Evolutionary conservation across 352 stramenopile genomes (phyloP).

Genomic region (Phytophthora brassicae): DNA sequence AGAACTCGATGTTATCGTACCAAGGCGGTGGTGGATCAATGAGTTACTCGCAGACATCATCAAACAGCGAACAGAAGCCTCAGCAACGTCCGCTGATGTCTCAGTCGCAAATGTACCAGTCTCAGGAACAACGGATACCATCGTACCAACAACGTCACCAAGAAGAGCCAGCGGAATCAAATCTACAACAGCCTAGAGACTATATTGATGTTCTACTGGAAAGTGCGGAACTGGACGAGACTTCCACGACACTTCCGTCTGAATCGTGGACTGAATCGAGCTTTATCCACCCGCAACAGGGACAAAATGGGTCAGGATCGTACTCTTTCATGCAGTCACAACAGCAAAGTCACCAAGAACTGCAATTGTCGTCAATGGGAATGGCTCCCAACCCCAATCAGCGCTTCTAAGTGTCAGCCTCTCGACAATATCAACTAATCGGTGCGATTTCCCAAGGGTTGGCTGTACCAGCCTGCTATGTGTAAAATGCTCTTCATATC

Average conservation of each 20-base stretch:
- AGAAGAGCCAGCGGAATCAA: constrained; percentile 19
- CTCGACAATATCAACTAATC: too few species aligned
- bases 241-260: constrained; percentile 24
- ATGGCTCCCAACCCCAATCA: constrained; percentile 28
- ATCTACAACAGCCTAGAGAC: constrained; percentile 32
- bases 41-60: constrained; percentile 29
- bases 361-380: constrained; percentile 38
- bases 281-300: constrained; percentile 22
- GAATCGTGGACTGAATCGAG: constrained; percentile 30
- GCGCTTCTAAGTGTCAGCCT: constrained; percentile 29
- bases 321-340: constrained; percentile 34
- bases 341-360: constrained; percentile 25
- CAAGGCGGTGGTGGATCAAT: constrained; percentile 24
- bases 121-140: constrained; percentile 22
- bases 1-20: constrained; percentile 5
- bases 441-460: too few species aligned
- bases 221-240: constrained; percentile 55
- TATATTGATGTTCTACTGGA: constrained; percentile 67
- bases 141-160: constrained; percentile 26
- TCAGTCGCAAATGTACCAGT: constrained; percentile 29
- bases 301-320: constrained; percentile 3
- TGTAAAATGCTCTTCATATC: constrained; percentile 17
- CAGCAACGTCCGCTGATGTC: constrained; percentile 18
- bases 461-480: constrained; percentile 1
- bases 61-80: constrained; percentile 9